These are phyloP conservation scores for Daedaleopsis sinensis DNA, from an alignment of 768 basidiomycete genomes.

Conservation along the genomic window DNA sequence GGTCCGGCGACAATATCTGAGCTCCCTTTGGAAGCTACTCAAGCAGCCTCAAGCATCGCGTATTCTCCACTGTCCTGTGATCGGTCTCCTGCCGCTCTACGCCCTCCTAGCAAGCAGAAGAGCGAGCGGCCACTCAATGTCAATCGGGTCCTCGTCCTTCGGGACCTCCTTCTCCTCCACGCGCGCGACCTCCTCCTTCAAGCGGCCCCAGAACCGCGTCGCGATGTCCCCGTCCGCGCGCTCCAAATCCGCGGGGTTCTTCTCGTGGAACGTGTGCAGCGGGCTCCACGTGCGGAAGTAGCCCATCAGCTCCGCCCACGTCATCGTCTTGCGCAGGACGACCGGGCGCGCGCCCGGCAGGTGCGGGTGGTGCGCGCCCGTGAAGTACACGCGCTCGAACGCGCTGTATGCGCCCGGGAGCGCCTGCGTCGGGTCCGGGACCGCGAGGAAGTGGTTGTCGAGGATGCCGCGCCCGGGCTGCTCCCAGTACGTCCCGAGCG, in stretches of 20 bases:
- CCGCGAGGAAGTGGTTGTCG: conserved; percentile 66
- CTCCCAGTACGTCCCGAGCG: conserved; percentile 77
- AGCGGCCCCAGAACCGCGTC: conserved; percentile 59
- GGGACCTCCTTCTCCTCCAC: conserved; percentile 28
- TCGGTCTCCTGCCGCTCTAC: neutral
- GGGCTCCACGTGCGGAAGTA: conserved; percentile 77
- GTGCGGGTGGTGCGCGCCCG: conserved; percentile 53
- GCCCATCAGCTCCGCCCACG: conserved; percentile 65
- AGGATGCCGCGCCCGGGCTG: conserved; percentile 80
- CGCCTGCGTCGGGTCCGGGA: conserved; percentile 53
- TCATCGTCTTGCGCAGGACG: conserved; percentile 60
- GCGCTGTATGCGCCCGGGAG: conserved; percentile 41
- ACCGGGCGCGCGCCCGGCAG: conserved; percentile 44
- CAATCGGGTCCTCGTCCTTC: conserved; percentile 32
- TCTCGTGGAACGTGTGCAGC: conserved; percentile 66
- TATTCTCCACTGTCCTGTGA: too few species aligned
- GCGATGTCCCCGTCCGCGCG: conserved; percentile 63
- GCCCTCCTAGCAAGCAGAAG: conserved; percentile 27
- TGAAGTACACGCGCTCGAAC: conserved; percentile 59
- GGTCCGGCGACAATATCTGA: too few species aligned
- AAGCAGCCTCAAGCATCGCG: too few species aligned
- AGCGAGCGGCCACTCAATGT: conserved; percentile 45
- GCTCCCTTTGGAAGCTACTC: too few species aligned
- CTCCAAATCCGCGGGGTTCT: conserved; percentile 56
- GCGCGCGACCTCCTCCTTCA: conserved; percentile 42